These are phyloP conservation scores for Phytopythium montanum DNA, from an alignment of 352 stramenopile genomes.

Conservation along the genomic window DNA sequence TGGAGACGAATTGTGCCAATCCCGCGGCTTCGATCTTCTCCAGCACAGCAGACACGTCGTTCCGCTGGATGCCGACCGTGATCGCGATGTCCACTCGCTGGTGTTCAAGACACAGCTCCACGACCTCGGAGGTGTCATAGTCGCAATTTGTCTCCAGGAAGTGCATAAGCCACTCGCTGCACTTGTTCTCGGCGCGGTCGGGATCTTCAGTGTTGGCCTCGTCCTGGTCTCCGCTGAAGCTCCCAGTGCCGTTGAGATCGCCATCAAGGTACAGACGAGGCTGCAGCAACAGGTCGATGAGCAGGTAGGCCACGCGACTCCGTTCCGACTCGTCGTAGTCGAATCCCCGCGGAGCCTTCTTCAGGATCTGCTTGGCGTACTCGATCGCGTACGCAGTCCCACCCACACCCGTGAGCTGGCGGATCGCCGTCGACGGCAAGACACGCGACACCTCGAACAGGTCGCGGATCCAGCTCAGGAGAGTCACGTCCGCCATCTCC, in stretches of 20 bases:
- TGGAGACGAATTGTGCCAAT: conserved; percentile 36
- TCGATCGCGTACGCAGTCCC: conserved; percentile 52
- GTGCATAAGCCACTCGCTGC: conserved; percentile 41
- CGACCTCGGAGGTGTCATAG: conserved; percentile 56
- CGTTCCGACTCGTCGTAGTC: conserved; percentile 37
- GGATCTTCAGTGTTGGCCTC: neutral
- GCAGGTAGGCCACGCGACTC: conserved; percentile 42
- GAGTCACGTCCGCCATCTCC: conserved; percentile 15
- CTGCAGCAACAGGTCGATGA: conserved; percentile 59
- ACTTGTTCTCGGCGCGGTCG: conserved; percentile 9
- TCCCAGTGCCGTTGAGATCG: neutral
- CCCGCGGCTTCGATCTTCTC: conserved; percentile 47
- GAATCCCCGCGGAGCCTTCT: conserved; percentile 25
- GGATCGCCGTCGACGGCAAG: conserved; percentile 58
- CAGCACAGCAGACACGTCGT: conserved; percentile 45
- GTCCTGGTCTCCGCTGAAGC: neutral
- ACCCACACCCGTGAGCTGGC: conserved; percentile 59
- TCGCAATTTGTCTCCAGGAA: conserved; percentile 59
- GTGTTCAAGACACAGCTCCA: conserved; percentile 65
- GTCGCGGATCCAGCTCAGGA: conserved; percentile 68
- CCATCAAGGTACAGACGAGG: conserved; percentile 40
- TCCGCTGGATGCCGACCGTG: conserved; percentile 40
- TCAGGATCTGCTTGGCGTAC: conserved; percentile 53
- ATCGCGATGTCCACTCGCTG: conserved; percentile 69
- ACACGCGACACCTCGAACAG: conserved; percentile 71